These are phyloP conservation scores for Mimosa bimucronata DNA, from an alignment of 306 rosid species.

Conservation along the genomic window DNA sequence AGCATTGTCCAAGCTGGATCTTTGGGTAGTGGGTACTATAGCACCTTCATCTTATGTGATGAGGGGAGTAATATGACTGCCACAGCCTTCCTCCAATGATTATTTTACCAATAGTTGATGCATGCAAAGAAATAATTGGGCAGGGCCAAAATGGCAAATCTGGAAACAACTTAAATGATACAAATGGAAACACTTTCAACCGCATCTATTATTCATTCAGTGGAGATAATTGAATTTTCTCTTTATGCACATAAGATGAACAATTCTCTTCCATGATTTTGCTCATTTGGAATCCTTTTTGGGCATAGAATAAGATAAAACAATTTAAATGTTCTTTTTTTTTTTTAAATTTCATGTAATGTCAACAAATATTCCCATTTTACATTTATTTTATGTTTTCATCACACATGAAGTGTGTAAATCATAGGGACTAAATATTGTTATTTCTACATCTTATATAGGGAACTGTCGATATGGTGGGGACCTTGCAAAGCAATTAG, in stretches of 20 bases:
- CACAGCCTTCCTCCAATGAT: not conserved
- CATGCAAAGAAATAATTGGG: too few species aligned
- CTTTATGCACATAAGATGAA: not conserved
- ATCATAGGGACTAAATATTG: conserved; percentile 1
- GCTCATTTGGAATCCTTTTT: conserved; percentile 27
- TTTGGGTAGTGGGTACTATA: not conserved
- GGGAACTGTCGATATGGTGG: conserved; percentile 85
- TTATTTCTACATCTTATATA: conserved; percentile 37
- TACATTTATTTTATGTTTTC: not conserved
- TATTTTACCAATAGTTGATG: not conserved
- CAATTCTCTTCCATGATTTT: conserved; percentile 21
- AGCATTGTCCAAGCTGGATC: conserved; percentile 1
- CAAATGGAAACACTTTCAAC: not conserved
- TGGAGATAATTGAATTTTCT: not conserved
- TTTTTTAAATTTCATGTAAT: not conserved
- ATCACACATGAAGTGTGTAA: not conserved
- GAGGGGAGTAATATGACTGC: not conserved
- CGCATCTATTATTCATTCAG: not conserved
- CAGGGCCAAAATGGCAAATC: too few species aligned
- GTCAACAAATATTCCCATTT: not conserved
- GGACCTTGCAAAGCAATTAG: conserved; percentile 85
- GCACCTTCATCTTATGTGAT: not conserved
- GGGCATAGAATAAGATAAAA: not conserved
- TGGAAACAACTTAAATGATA: not conserved
- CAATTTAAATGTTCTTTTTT: not conserved